phyloP scores from a whole-genome alignment of 345 rosid genomes.

The Bruguiera parviflora region DNA sequence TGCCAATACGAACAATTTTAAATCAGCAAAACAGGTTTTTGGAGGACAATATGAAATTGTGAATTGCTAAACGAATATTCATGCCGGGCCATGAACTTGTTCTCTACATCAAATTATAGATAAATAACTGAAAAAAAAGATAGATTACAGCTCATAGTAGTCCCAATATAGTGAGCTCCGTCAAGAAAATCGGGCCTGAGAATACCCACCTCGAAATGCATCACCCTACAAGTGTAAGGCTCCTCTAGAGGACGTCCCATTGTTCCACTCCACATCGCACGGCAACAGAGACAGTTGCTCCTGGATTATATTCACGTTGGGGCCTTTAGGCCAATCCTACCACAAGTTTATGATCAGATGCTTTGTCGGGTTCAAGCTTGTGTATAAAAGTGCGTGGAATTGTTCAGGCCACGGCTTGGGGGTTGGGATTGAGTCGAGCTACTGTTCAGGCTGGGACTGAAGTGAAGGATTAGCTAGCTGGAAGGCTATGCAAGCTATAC shows the following conservation, averaged over 20 bases:
- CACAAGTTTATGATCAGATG: conserved; percentile 28
- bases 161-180: conserved; percentile 33
- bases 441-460: not conserved
- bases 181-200: conserved; percentile 44
- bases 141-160: not conserved
- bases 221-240: conserved; percentile 15
- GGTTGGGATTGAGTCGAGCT: not conserved
- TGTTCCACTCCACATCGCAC: conserved; percentile 36
- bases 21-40: no score
- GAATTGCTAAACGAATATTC: no score
- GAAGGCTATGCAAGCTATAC: not conserved
- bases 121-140: no score
- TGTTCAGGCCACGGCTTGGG: conserved; percentile 40
- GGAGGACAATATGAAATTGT: no score
- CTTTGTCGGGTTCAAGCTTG: conserved; percentile 14
- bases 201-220: conserved; percentile 29
- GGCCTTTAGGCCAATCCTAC: conserved; percentile 43
- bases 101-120: no score
- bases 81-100: no score
- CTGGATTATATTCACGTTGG: conserved; percentile 30
- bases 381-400: conserved; percentile 37
- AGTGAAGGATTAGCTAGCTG: conserved; percentile 7
- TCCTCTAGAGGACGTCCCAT: conserved; percentile 36
- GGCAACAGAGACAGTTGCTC: conserved; percentile 26
- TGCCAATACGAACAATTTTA: not conserved